Percentiles rank a stretch among this genome's conserved stretches.
Evolutionary conservation across 208 protist species (phyloP).

Genomic region (Leishmania gerbilli): DNA sequence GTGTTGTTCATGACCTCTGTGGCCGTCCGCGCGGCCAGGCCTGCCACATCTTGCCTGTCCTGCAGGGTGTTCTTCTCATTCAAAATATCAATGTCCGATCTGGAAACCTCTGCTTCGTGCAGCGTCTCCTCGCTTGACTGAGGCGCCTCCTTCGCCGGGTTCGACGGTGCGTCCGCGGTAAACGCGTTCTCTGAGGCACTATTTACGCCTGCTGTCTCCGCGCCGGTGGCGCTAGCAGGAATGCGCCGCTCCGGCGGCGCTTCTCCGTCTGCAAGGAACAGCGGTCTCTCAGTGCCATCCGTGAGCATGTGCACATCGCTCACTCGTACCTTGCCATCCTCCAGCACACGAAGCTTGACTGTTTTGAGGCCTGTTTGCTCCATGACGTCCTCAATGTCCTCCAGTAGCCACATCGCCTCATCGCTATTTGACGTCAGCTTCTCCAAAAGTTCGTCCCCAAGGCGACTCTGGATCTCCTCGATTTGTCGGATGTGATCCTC

Average conservation of each 20-base stretch:
- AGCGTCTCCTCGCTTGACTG: slow-evolving; percentile 18
- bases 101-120: slow-evolving; percentile 46
- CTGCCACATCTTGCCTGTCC: slow-evolving; percentile 73
- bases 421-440: slow-evolving; percentile 66
- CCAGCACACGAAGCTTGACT: slow-evolving; percentile 67
- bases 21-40: slow-evolving; percentile 67
- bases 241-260: neutral
- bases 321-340: slow-evolving; percentile 63
- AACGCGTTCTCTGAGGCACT: neutral
- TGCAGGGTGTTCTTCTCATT: slow-evolving; percentile 81
- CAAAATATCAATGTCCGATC: slow-evolving; percentile 72
- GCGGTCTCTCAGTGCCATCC: slow-evolving; percentile 70
- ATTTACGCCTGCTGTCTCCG: neutral
- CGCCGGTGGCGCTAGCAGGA: neutral
- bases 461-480: slow-evolving; percentile 65
- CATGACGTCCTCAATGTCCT: slow-evolving; percentile 90
- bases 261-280: slow-evolving; percentile 45
- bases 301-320: slow-evolving; percentile 55
- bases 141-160: neutral
- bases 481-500: slow-evolving; percentile 83
- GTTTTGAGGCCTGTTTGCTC: slow-evolving; percentile 77
- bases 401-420: slow-evolving; percentile 81
- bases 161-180: neutral
- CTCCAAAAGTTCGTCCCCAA: slow-evolving; percentile 68
- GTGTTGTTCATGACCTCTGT: slow-evolving; percentile 91